phyloP scores from a whole-genome alignment of 257 asterid species.

The Nicotiana undulata region DNA sequence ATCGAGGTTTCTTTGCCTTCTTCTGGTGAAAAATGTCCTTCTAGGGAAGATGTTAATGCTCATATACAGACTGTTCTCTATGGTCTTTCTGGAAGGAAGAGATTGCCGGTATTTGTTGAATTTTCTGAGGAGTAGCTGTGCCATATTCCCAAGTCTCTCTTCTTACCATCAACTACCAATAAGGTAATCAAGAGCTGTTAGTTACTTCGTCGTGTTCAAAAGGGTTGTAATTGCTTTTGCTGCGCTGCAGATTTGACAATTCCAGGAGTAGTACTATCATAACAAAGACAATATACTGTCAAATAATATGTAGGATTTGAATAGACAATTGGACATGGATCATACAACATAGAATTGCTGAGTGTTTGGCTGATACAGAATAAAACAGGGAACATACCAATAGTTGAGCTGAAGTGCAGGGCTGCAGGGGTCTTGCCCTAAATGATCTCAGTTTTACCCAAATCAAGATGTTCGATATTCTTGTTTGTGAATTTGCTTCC shows the following conservation, averaged over 20 bases:
- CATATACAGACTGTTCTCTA: slow-evolving; percentile 34
- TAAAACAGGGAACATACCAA: not conserved
- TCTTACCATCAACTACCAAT: not conserved
- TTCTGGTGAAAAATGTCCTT: slow-evolving; percentile 13
- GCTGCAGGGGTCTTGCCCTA: not conserved
- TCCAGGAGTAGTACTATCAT: not conserved
- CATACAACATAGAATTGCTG: not conserved
- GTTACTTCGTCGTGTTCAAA: not conserved
- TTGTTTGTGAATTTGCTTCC: not conserved
- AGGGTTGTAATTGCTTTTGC: not conserved
- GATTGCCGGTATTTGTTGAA: slow-evolving; percentile 47
- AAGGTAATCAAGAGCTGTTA: not conserved
- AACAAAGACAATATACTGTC: not conserved
- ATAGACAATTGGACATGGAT: not conserved
- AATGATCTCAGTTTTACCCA: not conserved
- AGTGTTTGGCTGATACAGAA: not conserved
- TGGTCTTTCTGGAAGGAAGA: slow-evolving; percentile 28
- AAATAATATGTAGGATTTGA: not conserved
- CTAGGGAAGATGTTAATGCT: slow-evolving; percentile 40
- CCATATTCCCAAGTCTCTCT: not conserved
- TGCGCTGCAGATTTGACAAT: not conserved
- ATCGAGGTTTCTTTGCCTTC: slow-evolving; percentile 36
- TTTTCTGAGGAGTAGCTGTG: slow-evolving; percentile 24
- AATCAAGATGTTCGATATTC: not conserved
- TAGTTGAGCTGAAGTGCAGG: not conserved